Evolutionary conservation across 768 basidiomycete species (phyloP).

Genomic region (Trametes meyenii): DNA sequence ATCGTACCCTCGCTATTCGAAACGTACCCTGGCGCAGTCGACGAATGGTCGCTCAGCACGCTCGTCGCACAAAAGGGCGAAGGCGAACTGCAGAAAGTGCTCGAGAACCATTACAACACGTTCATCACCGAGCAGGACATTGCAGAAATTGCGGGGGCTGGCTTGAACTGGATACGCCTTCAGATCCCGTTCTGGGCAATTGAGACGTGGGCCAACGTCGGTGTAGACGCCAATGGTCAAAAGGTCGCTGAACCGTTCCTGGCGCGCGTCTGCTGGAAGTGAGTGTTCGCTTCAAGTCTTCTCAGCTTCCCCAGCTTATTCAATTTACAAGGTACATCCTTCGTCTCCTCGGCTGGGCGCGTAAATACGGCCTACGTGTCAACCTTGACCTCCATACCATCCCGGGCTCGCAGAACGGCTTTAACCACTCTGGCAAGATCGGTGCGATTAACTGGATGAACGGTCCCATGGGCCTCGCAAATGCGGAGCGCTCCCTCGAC

Average conservation of each 20-base stretch:
- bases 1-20: slow-evolving; percentile 68
- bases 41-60: slow-evolving; percentile 69
- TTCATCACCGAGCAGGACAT: slow-evolving; percentile 58
- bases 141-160: slow-evolving; percentile 50
- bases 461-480: slow-evolving; percentile 84
- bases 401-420: slow-evolving; percentile 80
- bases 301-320: neutral
- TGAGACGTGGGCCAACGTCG: slow-evolving; percentile 59
- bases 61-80: slow-evolving; percentile 56
- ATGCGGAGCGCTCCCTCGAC: slow-evolving; percentile 77
- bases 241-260: slow-evolving; percentile 69
- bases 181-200: slow-evolving; percentile 89
- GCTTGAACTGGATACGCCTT: slow-evolving; percentile 81
- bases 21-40: slow-evolving; percentile 49
- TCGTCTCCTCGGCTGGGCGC: slow-evolving; percentile 75
- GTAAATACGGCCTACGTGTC: slow-evolving; percentile 89
- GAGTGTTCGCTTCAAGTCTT: slow-evolving; percentile 26
- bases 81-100: slow-evolving; percentile 31
- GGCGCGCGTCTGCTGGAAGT: slow-evolving; percentile 75
- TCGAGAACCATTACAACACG: slow-evolving; percentile 75
- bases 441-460: slow-evolving; percentile 65
- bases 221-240: slow-evolving; percentile 23
- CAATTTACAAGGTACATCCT: slow-evolving; percentile 61
- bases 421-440: slow-evolving; percentile 61
- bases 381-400: slow-evolving; percentile 79